Base-by-base conservation (phyloP, 2,329 filamentous ascomycete species). In the Aspergillus texensis region DNA sequence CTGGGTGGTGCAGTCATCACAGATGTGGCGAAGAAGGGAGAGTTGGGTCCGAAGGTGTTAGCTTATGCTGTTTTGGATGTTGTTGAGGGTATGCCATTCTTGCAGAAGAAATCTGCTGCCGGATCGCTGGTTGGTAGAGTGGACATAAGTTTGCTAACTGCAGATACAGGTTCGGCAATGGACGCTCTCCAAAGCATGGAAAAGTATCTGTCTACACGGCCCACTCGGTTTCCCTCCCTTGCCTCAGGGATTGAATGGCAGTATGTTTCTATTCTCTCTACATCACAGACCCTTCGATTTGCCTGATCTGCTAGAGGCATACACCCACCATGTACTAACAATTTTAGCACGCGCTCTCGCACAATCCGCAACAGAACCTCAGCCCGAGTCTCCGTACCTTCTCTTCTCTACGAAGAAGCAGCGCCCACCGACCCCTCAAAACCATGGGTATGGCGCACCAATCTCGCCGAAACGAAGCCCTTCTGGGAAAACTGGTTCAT, bases 401-500 rank as follows among this genome's bases (percentile, higher is more conserved):
- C 90, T 2, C 80, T 99, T 14, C 80, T 98, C 60, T 82, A 80
- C 3, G 79, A 84, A 58, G 75, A 84, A 74, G 62, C 67, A 5
- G 58, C 70, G 3, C 70, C 73, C 6, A 61, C 68, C 11, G 74
- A 79, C 61, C 69, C 72, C 24, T 75, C 79, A 19, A 80, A 84
- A 57, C 84, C 86, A 2, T 96, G 91, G 91, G 85, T 85, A 62
- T 99, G 95, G 95, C 85, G 89, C 68, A 98, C 95, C 3, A 89
- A 97, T 74, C 83, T 98, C 30, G 87, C 85, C 0, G 87, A 88
- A 43, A 98, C 95, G 10, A 91, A 96, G 73, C 88, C 91, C 0
- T 98, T 94, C 77, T 99, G 94, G 94, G 90, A 95, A 76, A 91
- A 88, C 68, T 99, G 94, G 94, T 98, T 97, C 74, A 84, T 87